phyloP scores from a whole-genome alignment of 176 grass and related monocot genomes.

The Eragrostis nindensis region DNA sequence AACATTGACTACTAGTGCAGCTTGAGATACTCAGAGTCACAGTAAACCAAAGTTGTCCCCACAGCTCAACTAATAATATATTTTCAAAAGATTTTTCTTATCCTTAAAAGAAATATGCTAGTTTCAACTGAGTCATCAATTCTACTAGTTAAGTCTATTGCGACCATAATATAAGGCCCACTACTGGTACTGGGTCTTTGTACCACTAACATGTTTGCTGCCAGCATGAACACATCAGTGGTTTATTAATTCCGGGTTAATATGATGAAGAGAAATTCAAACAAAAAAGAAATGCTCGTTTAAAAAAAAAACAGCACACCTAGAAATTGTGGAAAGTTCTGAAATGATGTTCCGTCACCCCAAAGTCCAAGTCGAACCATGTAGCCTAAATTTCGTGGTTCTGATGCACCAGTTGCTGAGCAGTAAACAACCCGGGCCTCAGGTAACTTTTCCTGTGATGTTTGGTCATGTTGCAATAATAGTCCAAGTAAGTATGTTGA shows the following conservation, averaged over 20 bases:
- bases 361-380: constrained; percentile 99
- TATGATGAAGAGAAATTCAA: constrained; percentile 12
- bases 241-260: constrained; percentile 15
- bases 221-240: constrained; percentile 5
- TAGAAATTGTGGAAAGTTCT: constrained; percentile 76
- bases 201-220: constrained; percentile 2
- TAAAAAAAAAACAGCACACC: constrained; percentile 50
- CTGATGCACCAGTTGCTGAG: constrained; percentile 98
- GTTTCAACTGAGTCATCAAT: constrained; percentile 19
- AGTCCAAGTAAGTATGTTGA: constrained; percentile 15
- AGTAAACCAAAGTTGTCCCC: constrained; percentile 26
- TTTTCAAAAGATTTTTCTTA: constrained; percentile 20
- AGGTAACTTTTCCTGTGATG: constrained; percentile 73
- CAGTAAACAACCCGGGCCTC: constrained; percentile 95
- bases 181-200: constrained; percentile 14
- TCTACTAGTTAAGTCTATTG: neutral
- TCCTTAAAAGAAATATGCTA: constrained; percentile 13
- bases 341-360: constrained; percentile 87
- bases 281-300: constrained; percentile 31
- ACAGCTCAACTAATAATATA: constrained; percentile 26
- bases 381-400: constrained; percentile 97
- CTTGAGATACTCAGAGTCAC: constrained; percentile 24
- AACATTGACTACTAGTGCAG: constrained; percentile 17
- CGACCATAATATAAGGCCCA: neutral
- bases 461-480: constrained; percentile 41